phyloP scores from a whole-genome alignment of 805 yeast genomes.

The Blastobotrys americana region DNA sequence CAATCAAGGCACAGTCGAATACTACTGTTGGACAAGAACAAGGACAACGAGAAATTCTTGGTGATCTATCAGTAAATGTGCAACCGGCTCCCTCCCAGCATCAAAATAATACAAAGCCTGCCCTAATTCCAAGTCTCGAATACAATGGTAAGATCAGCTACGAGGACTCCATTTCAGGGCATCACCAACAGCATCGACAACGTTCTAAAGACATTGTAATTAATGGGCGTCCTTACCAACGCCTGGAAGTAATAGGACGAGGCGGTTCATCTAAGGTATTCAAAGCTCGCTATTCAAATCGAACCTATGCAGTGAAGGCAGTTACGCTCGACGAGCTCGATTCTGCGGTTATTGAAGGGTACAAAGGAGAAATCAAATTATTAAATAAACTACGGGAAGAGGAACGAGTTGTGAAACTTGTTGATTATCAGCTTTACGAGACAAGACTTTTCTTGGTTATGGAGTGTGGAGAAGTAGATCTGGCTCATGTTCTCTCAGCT shows the following conservation, averaged over 20 bases:
- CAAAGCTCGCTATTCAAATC: constrained; percentile 53
- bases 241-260: constrained; percentile 71
- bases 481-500: constrained; percentile 69
- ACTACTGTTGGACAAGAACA: too few relatives aligned
- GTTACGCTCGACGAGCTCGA: constrained; percentile 74
- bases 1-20: too few relatives aligned
- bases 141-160: too few relatives aligned
- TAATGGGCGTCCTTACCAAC: constrained; percentile 61
- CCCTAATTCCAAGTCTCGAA: too few relatives aligned
- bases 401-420: constrained; percentile 67
- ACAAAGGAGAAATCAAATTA: constrained; percentile 84
- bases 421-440: constrained; percentile 63
- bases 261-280: constrained; percentile 93
- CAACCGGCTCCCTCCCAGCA: neutral
- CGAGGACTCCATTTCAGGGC: too few relatives aligned
- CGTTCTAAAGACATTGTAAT: constrained; percentile 33
- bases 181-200: constrained; percentile 10
- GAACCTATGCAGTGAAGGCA: constrained; percentile 69
- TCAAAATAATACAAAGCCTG: too few relatives aligned
- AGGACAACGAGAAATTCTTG: neutral
- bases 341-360: constrained; percentile 62
- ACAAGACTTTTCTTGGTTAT: constrained; percentile 66
- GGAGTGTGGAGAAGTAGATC: constrained; percentile 93
- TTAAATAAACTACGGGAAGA: constrained; percentile 51
- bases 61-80: neutral